Percentiles rank a stretch among this genome's conserved stretches.
Conservation (phyloP, 495 filamentous ascomycete species). For the Chaetomidium leptoderma region DNA sequence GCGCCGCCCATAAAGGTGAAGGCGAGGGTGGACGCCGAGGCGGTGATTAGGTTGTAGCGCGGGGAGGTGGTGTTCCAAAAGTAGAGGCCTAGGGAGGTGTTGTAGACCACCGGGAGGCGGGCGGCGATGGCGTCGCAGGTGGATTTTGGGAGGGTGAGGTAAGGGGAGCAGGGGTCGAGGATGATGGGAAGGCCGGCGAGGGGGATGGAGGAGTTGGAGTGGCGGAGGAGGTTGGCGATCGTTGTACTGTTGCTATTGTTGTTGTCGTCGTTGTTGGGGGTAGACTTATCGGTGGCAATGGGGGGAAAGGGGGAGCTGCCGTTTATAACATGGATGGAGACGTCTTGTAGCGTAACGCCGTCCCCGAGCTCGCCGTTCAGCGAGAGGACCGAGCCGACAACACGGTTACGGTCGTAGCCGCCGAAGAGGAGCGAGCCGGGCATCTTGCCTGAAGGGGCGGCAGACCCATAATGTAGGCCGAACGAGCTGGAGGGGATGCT, state of each 20-base stretch:
- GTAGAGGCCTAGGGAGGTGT: constrained; percentile 7
- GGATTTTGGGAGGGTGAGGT: constrained; percentile 4
- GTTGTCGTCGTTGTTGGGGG: background rate
- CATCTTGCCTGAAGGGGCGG: background rate
- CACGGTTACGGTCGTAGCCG: constrained; percentile 13
- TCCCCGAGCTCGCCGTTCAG: background rate
- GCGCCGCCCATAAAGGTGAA: constrained; percentile 3
- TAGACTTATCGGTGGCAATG: background rate
- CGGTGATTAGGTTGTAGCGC: background rate
- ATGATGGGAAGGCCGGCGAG: background rate
- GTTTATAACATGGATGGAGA: background rate
- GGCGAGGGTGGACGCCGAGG: background rate
- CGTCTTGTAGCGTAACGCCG: background rate
- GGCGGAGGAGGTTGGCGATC: background rate
- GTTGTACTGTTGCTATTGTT: background rate
- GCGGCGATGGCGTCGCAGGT: constrained; percentile 10
- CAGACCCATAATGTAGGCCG: constrained; percentile 3
- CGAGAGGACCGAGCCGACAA: background rate
- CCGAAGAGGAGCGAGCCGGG: constrained; percentile 6
- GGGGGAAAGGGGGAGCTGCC: constrained; percentile 5
- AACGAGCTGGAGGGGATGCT: background rate
- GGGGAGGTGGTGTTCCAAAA: constrained; percentile 10
- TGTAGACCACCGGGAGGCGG: constrained; percentile 8
- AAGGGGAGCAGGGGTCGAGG: constrained; percentile 8
- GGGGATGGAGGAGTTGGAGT: background rate